Conservation (phyloP, 768 basidiomycete species). For the Grammothele lineata region DNA sequence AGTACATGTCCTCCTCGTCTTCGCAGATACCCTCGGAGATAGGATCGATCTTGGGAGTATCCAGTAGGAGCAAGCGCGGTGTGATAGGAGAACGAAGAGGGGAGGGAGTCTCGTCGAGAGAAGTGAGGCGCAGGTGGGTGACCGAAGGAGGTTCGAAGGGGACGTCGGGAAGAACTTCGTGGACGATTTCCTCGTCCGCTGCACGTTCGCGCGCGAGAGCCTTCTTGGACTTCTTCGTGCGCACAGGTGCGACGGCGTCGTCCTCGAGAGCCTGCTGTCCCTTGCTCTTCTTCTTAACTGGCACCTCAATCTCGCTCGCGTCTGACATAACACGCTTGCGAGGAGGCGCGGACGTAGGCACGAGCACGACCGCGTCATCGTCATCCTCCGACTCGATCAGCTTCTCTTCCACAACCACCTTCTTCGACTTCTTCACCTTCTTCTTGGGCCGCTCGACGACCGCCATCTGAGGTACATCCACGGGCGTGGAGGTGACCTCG, state of each 20-base stretch:
- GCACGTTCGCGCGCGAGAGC: conserved; percentile 15
- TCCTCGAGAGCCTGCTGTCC: conserved; percentile 11
- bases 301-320: conserved; percentile 33
- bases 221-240: conserved; percentile 31
- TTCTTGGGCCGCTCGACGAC: conserved; percentile 24
- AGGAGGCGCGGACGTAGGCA: conserved; percentile 2
- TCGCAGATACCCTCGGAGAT: conserved; percentile 57
- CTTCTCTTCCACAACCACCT: conserved; percentile 26
- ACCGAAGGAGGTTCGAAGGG: conserved; percentile 48
- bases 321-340: conserved; percentile 28
- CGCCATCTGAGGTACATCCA: conserved; percentile 9
- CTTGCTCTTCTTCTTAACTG: conserved; percentile 41
- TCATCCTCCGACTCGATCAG: conserved; percentile 64
- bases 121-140: conserved; percentile 44
- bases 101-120: conserved; percentile 43
- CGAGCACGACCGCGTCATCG: conserved; percentile 28
- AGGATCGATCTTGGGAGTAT: conserved; percentile 46
- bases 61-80: conserved; percentile 34
- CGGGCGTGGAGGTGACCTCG: conserved; percentile 18
- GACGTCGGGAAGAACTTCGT: conserved; percentile 49
- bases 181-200: conserved; percentile 30
- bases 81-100: conserved; percentile 44
- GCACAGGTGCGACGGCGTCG: conserved; percentile 11
- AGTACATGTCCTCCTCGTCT: conserved; percentile 90
- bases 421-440: conserved; percentile 23